Conservation (phyloP, 495 filamentous ascomycete genomes). For the Oleoguttula mirabilis region DNA sequence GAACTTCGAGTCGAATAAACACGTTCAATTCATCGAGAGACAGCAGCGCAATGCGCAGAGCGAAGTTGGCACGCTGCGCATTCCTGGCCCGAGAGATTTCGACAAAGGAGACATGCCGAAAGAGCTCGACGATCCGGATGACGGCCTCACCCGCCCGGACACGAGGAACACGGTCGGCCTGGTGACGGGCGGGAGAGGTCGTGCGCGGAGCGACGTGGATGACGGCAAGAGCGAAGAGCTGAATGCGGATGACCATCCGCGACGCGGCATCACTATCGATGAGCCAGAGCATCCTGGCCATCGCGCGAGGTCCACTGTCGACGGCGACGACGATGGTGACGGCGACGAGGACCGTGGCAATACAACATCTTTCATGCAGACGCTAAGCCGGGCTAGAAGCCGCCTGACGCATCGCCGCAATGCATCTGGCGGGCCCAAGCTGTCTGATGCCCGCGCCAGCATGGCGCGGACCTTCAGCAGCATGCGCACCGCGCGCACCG, state of each 20-base stretch:
- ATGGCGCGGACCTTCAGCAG: constrained; percentile 29
- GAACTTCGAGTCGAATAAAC: constrained; percentile 36
- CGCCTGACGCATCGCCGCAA: constrained; percentile 2
- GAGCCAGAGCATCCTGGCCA: constrained; percentile 30
- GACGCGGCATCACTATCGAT: constrained; percentile 38
- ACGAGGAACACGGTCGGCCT: constrained; percentile 3
- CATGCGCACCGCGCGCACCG: constrained; percentile 31
- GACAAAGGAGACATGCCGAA: constrained; percentile 65
- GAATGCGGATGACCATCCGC: constrained; percentile 29
- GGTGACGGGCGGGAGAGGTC: background rate
- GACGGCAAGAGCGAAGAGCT: constrained; percentile 19
- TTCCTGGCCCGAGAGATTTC: constrained; percentile 77
- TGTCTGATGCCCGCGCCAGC: constrained; percentile 1
- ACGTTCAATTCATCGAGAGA: constrained; percentile 76
- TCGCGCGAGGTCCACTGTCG: background rate
- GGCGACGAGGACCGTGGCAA: background rate
- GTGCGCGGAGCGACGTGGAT: background rate
- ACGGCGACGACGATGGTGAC: background rate
- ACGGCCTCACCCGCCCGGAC: constrained; percentile 8
- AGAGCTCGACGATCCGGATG: constrained; percentile 40
- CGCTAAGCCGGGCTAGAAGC: constrained; percentile 2
- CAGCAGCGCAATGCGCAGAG: constrained; percentile 60
- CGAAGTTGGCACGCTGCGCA: constrained; percentile 54
- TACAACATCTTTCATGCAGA: background rate
- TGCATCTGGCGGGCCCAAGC: background rate